A percentile compares a stretch with the other conserved stretches of the same genome.
These are phyloP conservation scores for Atkinsonella hypoxylon DNA, from an alignment of 2,329 filamentous ascomycete species.

Conservation along the genomic window DNA sequence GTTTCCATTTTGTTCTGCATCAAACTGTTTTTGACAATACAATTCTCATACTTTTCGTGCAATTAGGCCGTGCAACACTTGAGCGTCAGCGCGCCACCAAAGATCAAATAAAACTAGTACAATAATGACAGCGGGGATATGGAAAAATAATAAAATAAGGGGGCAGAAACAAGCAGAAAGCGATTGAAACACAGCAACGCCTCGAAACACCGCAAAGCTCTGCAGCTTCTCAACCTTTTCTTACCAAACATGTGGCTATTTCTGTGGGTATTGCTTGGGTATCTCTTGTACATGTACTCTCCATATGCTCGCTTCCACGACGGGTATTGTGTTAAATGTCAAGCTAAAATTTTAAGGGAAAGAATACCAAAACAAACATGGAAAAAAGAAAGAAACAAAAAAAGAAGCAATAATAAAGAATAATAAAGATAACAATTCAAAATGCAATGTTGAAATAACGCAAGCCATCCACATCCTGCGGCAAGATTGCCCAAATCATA, in stretches of 20 bases:
- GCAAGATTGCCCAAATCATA: neutral
- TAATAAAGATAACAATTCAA: too few relatives aligned
- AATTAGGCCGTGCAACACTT: neutral
- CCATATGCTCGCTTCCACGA: constrained; percentile 1
- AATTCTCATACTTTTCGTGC: neutral
- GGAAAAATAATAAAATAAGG: neutral
- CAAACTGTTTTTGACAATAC: neutral
- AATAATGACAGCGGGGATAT: neutral
- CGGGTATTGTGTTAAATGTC: constrained; percentile 5
- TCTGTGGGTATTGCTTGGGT: constrained; percentile 6
- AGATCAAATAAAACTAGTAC: neutral
- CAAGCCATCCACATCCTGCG: neutral
- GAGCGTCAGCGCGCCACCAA: neutral
- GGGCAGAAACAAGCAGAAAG: neutral
- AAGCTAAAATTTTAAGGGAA: neutral
- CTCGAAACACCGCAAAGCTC: constrained; percentile 6
- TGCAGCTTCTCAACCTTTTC: constrained; percentile 4
- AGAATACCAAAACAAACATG: neutral
- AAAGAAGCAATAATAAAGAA: too few relatives aligned
- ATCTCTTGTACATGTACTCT: constrained; percentile 7
- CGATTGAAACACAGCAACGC: constrained; percentile 1
- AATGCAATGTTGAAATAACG: too few relatives aligned
- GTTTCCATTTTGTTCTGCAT: neutral
- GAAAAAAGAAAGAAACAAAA: too few relatives aligned
- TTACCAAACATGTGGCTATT: neutral